These are phyloP conservation scores for Lachnum nothofagi DNA, from an alignment of 2,329 filamentous ascomycete species.

Conservation along the genomic window DNA sequence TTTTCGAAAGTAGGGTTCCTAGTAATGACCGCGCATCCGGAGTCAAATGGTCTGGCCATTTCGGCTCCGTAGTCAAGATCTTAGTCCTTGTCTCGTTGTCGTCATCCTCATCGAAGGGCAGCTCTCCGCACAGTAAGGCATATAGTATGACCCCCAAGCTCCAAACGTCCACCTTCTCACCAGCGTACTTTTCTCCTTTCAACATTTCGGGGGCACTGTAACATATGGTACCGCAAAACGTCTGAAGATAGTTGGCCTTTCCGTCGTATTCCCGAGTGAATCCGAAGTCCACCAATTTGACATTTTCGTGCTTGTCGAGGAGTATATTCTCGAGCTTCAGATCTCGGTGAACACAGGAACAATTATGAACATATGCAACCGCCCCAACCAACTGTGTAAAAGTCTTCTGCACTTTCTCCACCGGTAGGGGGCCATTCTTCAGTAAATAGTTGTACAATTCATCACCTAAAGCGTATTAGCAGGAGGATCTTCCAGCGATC, in stretches of 20 bases:
- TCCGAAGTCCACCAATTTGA: conserved; percentile 96
- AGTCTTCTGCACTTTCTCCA: conserved; percentile 86
- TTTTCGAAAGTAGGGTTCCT: conserved; percentile 78
- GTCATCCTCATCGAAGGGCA: conserved; percentile 95
- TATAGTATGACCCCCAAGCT: conserved; percentile 82
- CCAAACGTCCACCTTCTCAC: conserved; percentile 97
- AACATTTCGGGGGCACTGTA: conserved; percentile 99
- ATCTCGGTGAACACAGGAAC: conserved; percentile 93
- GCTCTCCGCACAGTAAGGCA: conserved; percentile 73
- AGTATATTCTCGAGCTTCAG: conserved; percentile 95
- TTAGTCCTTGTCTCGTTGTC: conserved; percentile 78
- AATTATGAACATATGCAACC: conserved; percentile 89
- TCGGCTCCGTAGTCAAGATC: conserved; percentile 81
- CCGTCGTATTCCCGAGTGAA: conserved; percentile 98
- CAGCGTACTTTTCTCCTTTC: conserved; percentile 95
- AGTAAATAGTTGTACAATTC: conserved; percentile 96
- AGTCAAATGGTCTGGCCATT: conserved; percentile 75
- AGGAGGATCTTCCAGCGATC: conserved; percentile 29
- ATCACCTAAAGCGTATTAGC: conserved; percentile 57
- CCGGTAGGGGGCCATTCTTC: conserved; percentile 74
- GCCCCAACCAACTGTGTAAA: conserved; percentile 94
- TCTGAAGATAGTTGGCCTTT: conserved; percentile 88
- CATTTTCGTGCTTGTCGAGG: conserved; percentile 92
- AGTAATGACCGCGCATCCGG: conserved; percentile 73
- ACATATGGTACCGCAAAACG: conserved; percentile 95